phyloP scores from a whole-genome alignment of 2,329 filamentous ascomycete species.

The Pseudogymnoascus sp. region DNA sequence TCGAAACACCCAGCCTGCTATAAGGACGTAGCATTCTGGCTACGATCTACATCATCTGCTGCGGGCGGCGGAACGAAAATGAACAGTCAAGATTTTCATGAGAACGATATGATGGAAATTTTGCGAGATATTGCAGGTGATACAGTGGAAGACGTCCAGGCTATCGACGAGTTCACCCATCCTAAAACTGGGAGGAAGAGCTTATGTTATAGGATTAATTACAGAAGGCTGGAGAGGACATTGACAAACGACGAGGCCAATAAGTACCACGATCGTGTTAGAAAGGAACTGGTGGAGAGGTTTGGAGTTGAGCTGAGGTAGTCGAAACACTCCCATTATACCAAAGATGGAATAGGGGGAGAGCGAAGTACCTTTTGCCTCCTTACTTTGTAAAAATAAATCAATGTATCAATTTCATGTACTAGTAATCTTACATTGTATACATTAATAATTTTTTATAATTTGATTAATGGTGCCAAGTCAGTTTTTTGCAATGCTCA shows the following conservation, averaged over 20 bases:
- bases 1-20: slow-evolving; percentile 84
- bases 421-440: not conserved
- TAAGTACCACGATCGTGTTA: slow-evolving; percentile 61
- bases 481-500: not conserved
- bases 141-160: slow-evolving; percentile 74
- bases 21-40: slow-evolving; percentile 94
- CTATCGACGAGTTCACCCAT: slow-evolving; percentile 82
- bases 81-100: slow-evolving; percentile 58
- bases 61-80: slow-evolving; percentile 38
- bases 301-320: slow-evolving; percentile 74
- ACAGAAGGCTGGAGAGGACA: slow-evolving; percentile 84
- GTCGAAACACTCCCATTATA: not conserved
- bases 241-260: slow-evolving; percentile 79
- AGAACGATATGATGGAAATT: slow-evolving; percentile 96
- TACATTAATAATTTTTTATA: slow-evolving; percentile 1
- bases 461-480: not conserved
- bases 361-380: not conserved
- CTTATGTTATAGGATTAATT: slow-evolving; percentile 87
- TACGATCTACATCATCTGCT: slow-evolving; percentile 41
- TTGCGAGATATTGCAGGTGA: slow-evolving; percentile 77
- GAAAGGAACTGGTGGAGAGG: slow-evolving; percentile 53
- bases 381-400: slow-evolving; percentile 1
- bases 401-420: not conserved
- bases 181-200: slow-evolving; percentile 77
- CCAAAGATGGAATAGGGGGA: not conserved